A percentile compares a stretch with the other conserved stretches of the same genome.
phyloP scores from a whole-genome alignment of 2,329 filamentous ascomycete genomes.

The Periconia sp. region DNA sequence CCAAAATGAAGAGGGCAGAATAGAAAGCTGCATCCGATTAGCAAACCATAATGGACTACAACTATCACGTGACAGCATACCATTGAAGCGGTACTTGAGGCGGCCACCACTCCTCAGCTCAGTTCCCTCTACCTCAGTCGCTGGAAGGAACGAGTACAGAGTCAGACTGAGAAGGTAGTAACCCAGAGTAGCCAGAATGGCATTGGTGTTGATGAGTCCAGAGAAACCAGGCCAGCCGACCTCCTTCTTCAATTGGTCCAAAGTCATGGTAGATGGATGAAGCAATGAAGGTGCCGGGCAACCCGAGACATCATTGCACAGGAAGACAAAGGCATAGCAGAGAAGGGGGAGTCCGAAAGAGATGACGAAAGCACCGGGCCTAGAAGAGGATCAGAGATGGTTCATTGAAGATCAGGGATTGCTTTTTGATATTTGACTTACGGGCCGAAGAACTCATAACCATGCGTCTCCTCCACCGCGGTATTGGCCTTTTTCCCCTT shows the following conservation, averaged over 20 bases:
- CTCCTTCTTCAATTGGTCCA: constrained; percentile 74
- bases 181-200: constrained; percentile 68
- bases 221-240: constrained; percentile 79
- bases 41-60: background rate
- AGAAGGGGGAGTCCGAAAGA: constrained; percentile 78
- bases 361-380: constrained; percentile 74
- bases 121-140: constrained; percentile 69
- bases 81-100: constrained; percentile 76
- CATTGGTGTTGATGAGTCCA: constrained; percentile 70
- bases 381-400: constrained; percentile 41
- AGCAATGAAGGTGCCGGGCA: constrained; percentile 85
- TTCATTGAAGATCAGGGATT: background rate
- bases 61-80: constrained; percentile 34
- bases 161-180: constrained; percentile 79
- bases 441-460: constrained; percentile 46
- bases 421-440: constrained; percentile 24
- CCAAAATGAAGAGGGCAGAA: constrained; percentile 73
- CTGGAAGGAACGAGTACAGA: constrained; percentile 77
- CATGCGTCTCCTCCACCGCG: constrained; percentile 34
- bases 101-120: constrained; percentile 70
- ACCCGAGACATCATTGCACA: constrained; percentile 90
- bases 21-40: constrained; percentile 61
- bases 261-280: constrained; percentile 68
- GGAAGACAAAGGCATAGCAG: constrained; percentile 77
- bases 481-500: constrained; percentile 25